These are phyloP conservation scores for Blastocystis sp. DNA, from an alignment of 352 stramenopile genomes.

Conservation along the genomic window DNA sequence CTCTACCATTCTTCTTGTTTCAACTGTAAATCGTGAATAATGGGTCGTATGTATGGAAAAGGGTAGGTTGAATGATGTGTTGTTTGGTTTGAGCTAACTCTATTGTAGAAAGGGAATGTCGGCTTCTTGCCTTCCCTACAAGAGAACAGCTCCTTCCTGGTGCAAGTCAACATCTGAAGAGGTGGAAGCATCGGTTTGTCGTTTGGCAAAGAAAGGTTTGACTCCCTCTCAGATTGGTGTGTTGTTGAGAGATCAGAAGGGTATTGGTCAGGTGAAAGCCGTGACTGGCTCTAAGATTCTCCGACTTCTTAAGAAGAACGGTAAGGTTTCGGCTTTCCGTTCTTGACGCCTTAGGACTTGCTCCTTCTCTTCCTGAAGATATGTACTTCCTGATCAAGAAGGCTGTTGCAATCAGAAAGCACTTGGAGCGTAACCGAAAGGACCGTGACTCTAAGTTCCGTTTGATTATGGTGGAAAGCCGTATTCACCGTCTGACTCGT, in stretches of 20 bases:
- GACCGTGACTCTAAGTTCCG: slow-evolving; percentile 99
- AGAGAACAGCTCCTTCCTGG: slow-evolving; percentile 93
- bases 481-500: slow-evolving; percentile 89
- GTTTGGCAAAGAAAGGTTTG: slow-evolving; percentile 97
- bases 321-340: slow-evolving; percentile 67
- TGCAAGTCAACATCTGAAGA: slow-evolving; percentile 88
- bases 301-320: slow-evolving; percentile 97
- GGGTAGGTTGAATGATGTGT: background rate
- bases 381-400: slow-evolving; percentile 99
- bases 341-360: slow-evolving; percentile 66
- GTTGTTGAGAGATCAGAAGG: slow-evolving; percentile 97
- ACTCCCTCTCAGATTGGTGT: slow-evolving; percentile 95
- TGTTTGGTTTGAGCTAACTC: background rate
- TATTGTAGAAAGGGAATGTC: slow-evolving; percentile 88
- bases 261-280: slow-evolving; percentile 93
- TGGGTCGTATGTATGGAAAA: slow-evolving; percentile 63
- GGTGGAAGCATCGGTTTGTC: slow-evolving; percentile 97
- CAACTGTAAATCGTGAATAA: slow-evolving; percentile 7
- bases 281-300: slow-evolving; percentile 98
- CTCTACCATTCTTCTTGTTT: background rate
- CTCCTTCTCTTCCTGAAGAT: slow-evolving; percentile 96
- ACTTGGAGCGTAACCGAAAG: slow-evolving; percentile 97
- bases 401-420: slow-evolving; percentile 96
- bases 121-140: slow-evolving; percentile 95
- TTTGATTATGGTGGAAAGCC: slow-evolving; percentile 98